Evolutionary conservation across 2,329 filamentous ascomycete genomes (phyloP).

Genomic region (Elsinoe necatrix): DNA sequence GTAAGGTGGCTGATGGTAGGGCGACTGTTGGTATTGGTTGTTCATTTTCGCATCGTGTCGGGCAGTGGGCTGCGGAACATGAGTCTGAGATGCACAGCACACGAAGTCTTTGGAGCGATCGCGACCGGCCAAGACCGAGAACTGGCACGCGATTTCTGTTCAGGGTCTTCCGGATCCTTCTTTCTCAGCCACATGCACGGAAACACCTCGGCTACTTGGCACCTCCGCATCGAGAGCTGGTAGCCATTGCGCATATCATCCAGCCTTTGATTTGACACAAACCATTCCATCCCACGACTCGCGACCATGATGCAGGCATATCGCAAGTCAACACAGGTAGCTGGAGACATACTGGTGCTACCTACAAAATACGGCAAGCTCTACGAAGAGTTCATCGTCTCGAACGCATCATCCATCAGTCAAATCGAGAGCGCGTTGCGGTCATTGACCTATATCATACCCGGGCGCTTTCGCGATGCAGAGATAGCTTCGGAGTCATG

Average conservation of each 20-base stretch:
- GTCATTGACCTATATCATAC: conserved; percentile 91
- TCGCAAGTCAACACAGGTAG: conserved; percentile 17
- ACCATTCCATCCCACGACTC: too few species aligned
- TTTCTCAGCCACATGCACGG: neutral
- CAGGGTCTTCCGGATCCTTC: conserved; percentile 1
- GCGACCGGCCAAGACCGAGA: conserved; percentile 13
- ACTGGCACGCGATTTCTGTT: conserved; percentile 2
- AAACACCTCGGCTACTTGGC: neutral
- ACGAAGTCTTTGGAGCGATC: conserved; percentile 12
- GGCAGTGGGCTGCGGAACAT: neutral
- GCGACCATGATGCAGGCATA: conserved; percentile 17
- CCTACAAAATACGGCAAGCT: conserved; percentile 37
- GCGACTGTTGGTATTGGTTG: conserved; percentile 10
- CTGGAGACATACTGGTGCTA: conserved; percentile 18
- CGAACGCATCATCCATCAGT: conserved; percentile 86
- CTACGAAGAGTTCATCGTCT: conserved; percentile 87
- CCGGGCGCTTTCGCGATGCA: conserved; percentile 82
- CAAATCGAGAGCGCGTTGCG: conserved; percentile 91
- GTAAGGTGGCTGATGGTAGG: conserved; percentile 8
- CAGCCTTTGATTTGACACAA: too few species aligned
- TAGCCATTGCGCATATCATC: neutral
- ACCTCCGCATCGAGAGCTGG: neutral
- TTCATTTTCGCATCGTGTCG: conserved; percentile 15
- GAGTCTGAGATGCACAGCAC: conserved; percentile 4
- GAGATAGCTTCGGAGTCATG: conserved; percentile 88